Base-by-base conservation (phyloP, 2,329 filamentous ascomycete species). In the Coniochaeta pulveracea region DNA sequence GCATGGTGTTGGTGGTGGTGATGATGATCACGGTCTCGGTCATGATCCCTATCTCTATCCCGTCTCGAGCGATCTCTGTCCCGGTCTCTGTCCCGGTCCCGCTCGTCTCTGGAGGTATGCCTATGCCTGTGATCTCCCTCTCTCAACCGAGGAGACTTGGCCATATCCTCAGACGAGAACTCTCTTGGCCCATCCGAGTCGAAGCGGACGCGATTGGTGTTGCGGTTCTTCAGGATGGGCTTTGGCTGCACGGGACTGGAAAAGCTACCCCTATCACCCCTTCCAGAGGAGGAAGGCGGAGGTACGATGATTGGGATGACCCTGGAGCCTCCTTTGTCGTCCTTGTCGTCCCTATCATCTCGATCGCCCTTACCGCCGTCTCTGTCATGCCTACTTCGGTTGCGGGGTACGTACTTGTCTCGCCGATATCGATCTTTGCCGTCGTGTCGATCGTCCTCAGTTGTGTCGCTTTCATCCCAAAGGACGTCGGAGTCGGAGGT, bases 181-280 rank as follows among this genome's bases (percentile, higher is more conserved):
- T 72, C 58, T 35, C 61, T 49, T 11, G 62, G 61, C 8, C 49
- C 45, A 43, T 67, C 59, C 1, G 61, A 58, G 23, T 66, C 62
- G 37, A 72, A 72, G 4, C 63, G 62, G 5, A 76, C 69, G 28
- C 67, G 67, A 38, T 75, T 67, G 29, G 65, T 64, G 38, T 72
- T 71, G 43, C 62, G 66, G 47, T 76, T 76, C 56, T 76, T 76
- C 12, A 76, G 55, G n/a, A 76, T 76, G 5, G 70, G 64, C 43
- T 73, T 75, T 2, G 71, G 72, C 36, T 46, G 50, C 0, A 58
- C 52, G 18, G 42, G 42, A 4, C 55, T 45, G 1, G 58, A 50
- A 1, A 57, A 54, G 2, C 48, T 50, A 5, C 47, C 40, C 12
- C 42, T 35, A n/a, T 49, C 45, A 17, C 42, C 37, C 27, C 10